These are phyloP conservation scores for Arxiozyma bovina DNA, from an alignment of 1,139 yeast genomes.

Conservation along the genomic window DNA sequence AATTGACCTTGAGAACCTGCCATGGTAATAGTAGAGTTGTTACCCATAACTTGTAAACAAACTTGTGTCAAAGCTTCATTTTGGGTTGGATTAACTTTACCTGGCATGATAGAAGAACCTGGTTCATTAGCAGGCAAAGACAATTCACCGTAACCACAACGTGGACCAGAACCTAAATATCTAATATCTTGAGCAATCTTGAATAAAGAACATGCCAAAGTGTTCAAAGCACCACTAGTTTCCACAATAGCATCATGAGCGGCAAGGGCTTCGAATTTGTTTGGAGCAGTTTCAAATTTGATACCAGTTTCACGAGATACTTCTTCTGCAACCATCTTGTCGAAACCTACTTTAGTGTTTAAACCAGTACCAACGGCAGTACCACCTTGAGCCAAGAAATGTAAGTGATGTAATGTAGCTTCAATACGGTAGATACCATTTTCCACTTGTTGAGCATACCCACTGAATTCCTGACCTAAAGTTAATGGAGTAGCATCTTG, in stretches of 20 bases:
- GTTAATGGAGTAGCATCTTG: slow-evolving; percentile 99
- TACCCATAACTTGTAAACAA: slow-evolving; percentile 94
- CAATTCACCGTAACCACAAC: slow-evolving; percentile 98
- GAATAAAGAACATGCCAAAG: slow-evolving; percentile 85
- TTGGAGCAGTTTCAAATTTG: slow-evolving; percentile 88
- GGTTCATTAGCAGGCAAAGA: slow-evolving; percentile 97
- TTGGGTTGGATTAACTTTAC: slow-evolving; percentile 98
- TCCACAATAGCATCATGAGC: slow-evolving; percentile 98
- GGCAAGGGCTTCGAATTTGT: slow-evolving; percentile 97
- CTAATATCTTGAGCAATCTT: slow-evolving; percentile 97
- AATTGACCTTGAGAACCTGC: slow-evolving; percentile 99
- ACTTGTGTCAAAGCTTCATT: slow-evolving; percentile 98
- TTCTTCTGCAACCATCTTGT: slow-evolving; percentile 48
- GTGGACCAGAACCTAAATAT: slow-evolving; percentile 97
- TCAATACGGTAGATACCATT: slow-evolving; percentile 87
- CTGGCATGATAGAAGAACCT: slow-evolving; percentile 98
- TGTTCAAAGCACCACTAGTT: slow-evolving; percentile 94
- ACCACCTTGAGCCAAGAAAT: slow-evolving; percentile 94
- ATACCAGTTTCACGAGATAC: slow-evolving; percentile 80
- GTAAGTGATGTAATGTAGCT: slow-evolving; percentile 62
- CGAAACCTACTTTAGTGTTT: slow-evolving; percentile 85
- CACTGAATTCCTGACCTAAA: slow-evolving; percentile 94
- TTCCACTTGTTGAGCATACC: slow-evolving; percentile 86
- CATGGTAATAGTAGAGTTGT: slow-evolving; percentile 87
- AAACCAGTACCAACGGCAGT: slow-evolving; percentile 99